Evolutionary conservation across 106 monocot genomes (phyloP).

Genomic region (Dendrobium nobile): DNA sequence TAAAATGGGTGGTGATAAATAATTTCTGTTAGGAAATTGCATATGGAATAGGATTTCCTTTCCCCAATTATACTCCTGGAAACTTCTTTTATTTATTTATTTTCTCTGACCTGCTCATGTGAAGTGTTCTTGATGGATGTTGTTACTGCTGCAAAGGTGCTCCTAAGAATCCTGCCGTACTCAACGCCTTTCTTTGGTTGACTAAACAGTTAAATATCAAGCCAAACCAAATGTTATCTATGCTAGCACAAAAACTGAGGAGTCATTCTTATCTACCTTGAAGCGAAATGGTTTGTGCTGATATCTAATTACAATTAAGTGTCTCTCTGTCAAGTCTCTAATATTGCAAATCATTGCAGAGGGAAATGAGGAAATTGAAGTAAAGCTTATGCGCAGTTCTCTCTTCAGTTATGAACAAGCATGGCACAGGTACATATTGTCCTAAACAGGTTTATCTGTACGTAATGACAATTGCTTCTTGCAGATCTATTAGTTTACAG

Average conservation of each 20-base stretch:
- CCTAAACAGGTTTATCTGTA: constrained; percentile 5
- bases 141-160: neutral
- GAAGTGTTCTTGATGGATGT: neutral
- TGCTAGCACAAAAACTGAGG: constrained; percentile 93
- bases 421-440: constrained; percentile 76
- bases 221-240: constrained; percentile 79
- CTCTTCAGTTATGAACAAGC: constrained; percentile 98
- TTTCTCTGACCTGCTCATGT: neutral
- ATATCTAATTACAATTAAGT: neutral
- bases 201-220: constrained; percentile 87
- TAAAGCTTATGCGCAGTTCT: constrained; percentile 84
- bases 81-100: neutral
- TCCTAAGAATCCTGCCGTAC: neutral
- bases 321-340: constrained; percentile 3
- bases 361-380: constrained; percentile 32
- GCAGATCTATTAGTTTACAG: neutral
- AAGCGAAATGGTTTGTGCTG: constrained; percentile 43
- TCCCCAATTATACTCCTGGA: too few species aligned
- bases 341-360: constrained; percentile 35
- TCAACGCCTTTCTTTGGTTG: constrained; percentile 16
- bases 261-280: constrained; percentile 73
- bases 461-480: neutral
- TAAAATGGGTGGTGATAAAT: neutral
- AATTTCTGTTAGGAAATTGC: neutral
- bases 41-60: neutral